phyloP scores from a whole-genome alignment of 345 rosid genomes.

The Populus pruinosa region DNA sequence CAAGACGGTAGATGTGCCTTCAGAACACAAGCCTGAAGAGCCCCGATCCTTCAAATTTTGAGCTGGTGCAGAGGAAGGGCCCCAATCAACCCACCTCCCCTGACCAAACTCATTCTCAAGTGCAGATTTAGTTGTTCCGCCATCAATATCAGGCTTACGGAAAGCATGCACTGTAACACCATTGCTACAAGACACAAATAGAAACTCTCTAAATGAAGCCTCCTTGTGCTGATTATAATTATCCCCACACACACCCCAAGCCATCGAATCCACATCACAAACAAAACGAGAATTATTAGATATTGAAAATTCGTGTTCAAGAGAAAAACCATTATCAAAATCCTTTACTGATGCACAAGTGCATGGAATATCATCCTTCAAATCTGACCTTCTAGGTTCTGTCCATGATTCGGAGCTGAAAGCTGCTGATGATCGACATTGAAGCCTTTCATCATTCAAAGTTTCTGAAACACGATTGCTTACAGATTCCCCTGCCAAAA shows the following conservation, averaged over 20 bases:
- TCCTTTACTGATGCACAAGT: slow-evolving; percentile 51
- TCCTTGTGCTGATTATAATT: slow-evolving; percentile 57
- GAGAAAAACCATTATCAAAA: slow-evolving; percentile 40
- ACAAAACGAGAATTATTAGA: slow-evolving; percentile 47
- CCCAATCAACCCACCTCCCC: slow-evolving; percentile 96
- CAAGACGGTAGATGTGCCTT: slow-evolving; percentile 24
- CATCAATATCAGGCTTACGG: slow-evolving; percentile 36
- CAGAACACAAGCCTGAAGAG: slow-evolving; percentile 26
- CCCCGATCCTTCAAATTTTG: slow-evolving; percentile 19
- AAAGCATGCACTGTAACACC: slow-evolving; percentile 88
- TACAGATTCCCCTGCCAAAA: slow-evolving; percentile 38
- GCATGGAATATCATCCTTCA: slow-evolving; percentile 38
- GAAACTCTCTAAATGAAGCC: slow-evolving; percentile 65
- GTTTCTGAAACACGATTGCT: slow-evolving; percentile 31
- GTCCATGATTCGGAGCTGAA: slow-evolving; percentile 1
- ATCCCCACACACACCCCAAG: slow-evolving; percentile 91
- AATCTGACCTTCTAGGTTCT: slow-evolving; percentile 40
- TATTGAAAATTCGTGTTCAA: slow-evolving; percentile 31
- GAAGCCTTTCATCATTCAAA: slow-evolving; percentile 28
- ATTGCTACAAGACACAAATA: slow-evolving; percentile 64
- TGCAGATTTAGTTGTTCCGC: slow-evolving; percentile 21
- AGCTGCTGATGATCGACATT: slow-evolving; percentile 35
- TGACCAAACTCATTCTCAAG: slow-evolving; percentile 43
- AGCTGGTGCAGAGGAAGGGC: slow-evolving; percentile 43
- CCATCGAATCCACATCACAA: slow-evolving; percentile 69